Evolutionary conservation across 148 eudicot species (phyloP), one percentile per base, ranked within the genome.

Genomic region (Oxyria digyna): DNA sequence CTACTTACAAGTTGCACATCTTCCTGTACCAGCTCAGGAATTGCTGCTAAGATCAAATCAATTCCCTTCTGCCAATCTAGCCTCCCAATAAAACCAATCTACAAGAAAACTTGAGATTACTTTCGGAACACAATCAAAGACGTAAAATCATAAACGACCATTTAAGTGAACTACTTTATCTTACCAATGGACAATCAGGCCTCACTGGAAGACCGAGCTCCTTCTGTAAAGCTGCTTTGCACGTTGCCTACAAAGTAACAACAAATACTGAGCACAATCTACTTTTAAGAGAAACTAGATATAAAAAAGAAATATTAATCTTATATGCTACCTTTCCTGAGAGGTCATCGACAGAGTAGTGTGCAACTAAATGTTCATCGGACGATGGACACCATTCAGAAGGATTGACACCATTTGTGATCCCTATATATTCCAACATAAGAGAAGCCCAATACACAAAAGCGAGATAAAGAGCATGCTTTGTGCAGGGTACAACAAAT

Each of bases 71-170:
- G 99, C 79, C 78, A 94, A 78, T 94, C 99, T 24, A 94, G 81
- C 75, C 99, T 94, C 75, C 99, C 99, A 38, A 94, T 84, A 70
- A 94, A 94, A 27, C 99, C 99, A 74, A 94, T 88, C 99, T 94
- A 74, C 55, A 71, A 59, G 45, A 62, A 67, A 52, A 54, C 26
- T 42, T 42, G 42, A 26, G 76, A 67, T 65, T 73, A 27, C 73
- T 2, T 13, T 20, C 57, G 27, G 62, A 69, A 54, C 11, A 26
- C 21, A 12, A 59, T 59, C 31, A 38, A 59, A 9, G 35, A 21
- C 11, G 13, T 20, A 15, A 32, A 62, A 23, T 50, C 17, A 66
- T 41, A 4, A 57, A 57, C 62, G 21, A 54, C 23, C 4, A 29
- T 55, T 21, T 6, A n/a, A 38, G 8, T 37, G 15, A 17, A 23